A percentile compares a stretch with the other conserved stretches of the same genome.
Evolutionary conservation across 306 rosid genomes (phyloP).

Genomic region (Quercus berberidifolia): DNA sequence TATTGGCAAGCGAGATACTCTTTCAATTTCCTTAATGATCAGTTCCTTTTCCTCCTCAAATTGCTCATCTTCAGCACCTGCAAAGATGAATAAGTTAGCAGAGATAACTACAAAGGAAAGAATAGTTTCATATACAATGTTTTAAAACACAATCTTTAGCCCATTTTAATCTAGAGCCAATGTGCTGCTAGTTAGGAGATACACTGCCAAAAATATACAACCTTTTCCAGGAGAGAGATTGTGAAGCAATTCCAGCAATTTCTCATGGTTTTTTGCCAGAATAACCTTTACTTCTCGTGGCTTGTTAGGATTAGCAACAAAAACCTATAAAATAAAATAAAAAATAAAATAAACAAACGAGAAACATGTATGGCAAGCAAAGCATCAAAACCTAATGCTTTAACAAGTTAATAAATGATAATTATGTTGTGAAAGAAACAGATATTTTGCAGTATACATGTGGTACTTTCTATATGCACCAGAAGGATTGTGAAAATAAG

Average conservation of each 20-base stretch:
- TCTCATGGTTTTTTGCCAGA: constrained; percentile 69
- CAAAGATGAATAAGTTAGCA: too few species aligned
- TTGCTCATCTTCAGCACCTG: constrained; percentile 60
- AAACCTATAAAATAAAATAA: constrained; percentile 41
- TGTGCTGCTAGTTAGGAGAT: constrained; percentile 3
- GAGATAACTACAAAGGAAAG: too few species aligned
- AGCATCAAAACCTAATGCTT: background rate
- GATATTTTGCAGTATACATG: background rate
- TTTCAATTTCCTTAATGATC: constrained; percentile 70
- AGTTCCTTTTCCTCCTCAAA: constrained; percentile 92
- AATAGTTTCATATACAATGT: too few species aligned
- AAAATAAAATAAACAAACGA: background rate
- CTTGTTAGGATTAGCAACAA: constrained; percentile 91
- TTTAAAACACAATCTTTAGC: too few species aligned
- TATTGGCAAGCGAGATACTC: constrained; percentile 29
- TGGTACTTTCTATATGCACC: background rate
- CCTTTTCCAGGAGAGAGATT: constrained; percentile 82
- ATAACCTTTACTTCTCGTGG: constrained; percentile 79
- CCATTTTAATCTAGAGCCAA: too few species aligned
- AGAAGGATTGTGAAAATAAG: background rate
- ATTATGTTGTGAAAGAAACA: background rate
- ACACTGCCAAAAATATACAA: constrained; percentile 17
- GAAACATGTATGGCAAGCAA: background rate
- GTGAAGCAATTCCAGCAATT: constrained; percentile 70
- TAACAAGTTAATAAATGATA: background rate